Conservation (phyloP, 1,139 yeast species). For the Hyphopichia pseudoburtonii region DNA sequence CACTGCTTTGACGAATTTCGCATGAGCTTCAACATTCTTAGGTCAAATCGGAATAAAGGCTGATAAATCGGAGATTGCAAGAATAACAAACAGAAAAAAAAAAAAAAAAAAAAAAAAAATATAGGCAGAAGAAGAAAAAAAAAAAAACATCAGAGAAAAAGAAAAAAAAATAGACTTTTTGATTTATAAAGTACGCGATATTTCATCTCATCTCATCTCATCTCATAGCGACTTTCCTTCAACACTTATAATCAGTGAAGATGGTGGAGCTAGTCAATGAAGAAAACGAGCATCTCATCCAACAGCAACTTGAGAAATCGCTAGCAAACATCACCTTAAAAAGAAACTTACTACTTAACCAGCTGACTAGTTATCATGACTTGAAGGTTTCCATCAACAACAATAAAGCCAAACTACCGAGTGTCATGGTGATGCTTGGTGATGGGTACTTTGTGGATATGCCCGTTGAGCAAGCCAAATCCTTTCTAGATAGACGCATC, state of each 20-base stretch:
- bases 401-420: slow-evolving; percentile 8
- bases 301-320: slow-evolving; percentile 14
- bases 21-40: too few relatives aligned
- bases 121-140: too few relatives aligned
- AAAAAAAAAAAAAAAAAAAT: too few relatives aligned
- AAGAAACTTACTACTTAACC: slow-evolving; percentile 12
- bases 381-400: slow-evolving; percentile 9
- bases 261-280: not conserved
- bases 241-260: too few relatives aligned
- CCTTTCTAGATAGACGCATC: slow-evolving; percentile 43
- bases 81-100: too few relatives aligned
- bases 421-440: slow-evolving; percentile 51
- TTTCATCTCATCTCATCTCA: not conserved
- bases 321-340: slow-evolving; percentile 14
- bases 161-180: too few relatives aligned
- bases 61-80: too few relatives aligned
- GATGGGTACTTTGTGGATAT: slow-evolving; percentile 61
- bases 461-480: slow-evolving; percentile 41
- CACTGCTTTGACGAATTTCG: not conserved
- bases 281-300: slow-evolving; percentile 5
- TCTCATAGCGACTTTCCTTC: too few relatives aligned
- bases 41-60: too few relatives aligned
- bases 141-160: too few relatives aligned
- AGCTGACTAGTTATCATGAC: slow-evolving; percentile 11
- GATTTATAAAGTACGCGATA: too few relatives aligned